Evolutionary conservation across 768 basidiomycete genomes (phyloP), one percentile per base, ranked within the genome.

Genomic region (Auriscalpium vulgare): DNA sequence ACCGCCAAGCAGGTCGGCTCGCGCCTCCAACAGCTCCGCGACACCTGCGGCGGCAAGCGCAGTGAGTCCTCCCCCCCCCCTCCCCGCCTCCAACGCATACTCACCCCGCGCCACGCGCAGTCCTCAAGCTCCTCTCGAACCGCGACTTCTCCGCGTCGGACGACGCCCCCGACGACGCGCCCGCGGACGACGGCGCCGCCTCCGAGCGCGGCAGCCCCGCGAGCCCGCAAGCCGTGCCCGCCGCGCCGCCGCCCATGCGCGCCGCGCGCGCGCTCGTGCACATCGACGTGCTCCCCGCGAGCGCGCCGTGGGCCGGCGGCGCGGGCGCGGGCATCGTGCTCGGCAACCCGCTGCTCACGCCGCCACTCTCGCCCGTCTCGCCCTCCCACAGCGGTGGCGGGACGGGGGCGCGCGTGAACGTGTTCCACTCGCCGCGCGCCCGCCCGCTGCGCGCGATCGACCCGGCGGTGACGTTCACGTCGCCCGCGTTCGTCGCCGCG

Each of bases 1-100:
- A 84, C 85, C 8, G 80, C 87, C 21, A 89, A 89, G 67, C 87
- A 89, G 69, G 87, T 90, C 48, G 87, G 88, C 56, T 87, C 85
- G 64, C 85, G 88, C 54, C 73, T 90, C 36, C 88, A 90, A 65
- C 87, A 89, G 64, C 78, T 90, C 52, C 73, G 86, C 62, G 87
- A 90, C 67, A 85, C 85, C 2, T 78, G 82, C 61, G 82, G 85
- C 49, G 87, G 86, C 40, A 85, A 85, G 67, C 74, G 80, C 67
- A 72, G 88, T 89, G 67, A 70, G 85, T 78, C 34, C 37, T 53
- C 52, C 59, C 58, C 58, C 56, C 17, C 47, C 23, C 54, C 59
- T 58, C 57, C 62, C 57, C 55, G 53, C 54, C 3, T 10, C 50
- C 57, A 3, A 54, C 62, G 43, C 16, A 56, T 10, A 17, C 56